Evolutionary conservation across 2,329 filamentous ascomycete genomes (phyloP).

Genomic region (Colletotrichum nymphaeae): DNA sequence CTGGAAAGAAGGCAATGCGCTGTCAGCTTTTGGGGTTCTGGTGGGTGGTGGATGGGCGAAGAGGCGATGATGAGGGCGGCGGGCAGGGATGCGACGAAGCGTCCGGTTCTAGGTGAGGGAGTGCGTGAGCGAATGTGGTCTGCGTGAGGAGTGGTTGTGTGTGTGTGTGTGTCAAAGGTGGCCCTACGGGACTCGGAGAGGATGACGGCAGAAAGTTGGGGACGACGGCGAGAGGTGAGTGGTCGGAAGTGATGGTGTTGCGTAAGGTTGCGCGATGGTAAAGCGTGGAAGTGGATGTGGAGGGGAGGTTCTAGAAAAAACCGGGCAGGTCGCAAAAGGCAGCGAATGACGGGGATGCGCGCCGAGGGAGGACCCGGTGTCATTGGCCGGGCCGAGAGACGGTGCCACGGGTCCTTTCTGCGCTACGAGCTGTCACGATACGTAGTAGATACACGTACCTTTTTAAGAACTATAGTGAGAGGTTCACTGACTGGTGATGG

Average conservation of each 20-base stretch:
- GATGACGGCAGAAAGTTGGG: constrained; percentile 32
- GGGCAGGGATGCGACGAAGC: constrained; percentile 14
- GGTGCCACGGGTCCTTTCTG: neutral
- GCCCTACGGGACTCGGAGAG: constrained; percentile 21
- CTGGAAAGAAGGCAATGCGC: constrained; percentile 27
- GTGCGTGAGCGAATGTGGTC: constrained; percentile 10
- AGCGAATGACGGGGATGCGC: constrained; percentile 26
- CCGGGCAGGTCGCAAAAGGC: constrained; percentile 1
- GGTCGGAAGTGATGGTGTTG: neutral
- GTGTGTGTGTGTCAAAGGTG: constrained; percentile 10
- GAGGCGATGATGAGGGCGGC: constrained; percentile 15
- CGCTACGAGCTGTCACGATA: neutral
- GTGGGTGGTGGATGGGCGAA: constrained; percentile 7
- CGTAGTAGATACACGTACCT: neutral
- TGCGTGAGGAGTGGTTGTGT: neutral
- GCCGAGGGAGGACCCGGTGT: constrained; percentile 17
- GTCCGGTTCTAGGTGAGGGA: neutral
- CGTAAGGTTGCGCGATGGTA: neutral
- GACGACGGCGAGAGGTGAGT: constrained; percentile 5
- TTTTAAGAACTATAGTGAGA: neutral
- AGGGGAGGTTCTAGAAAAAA: constrained; percentile 30
- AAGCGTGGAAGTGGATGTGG: constrained; percentile 24
- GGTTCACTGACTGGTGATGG: no score
- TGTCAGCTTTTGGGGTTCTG: constrained; percentile 31
- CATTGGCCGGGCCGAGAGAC: constrained; percentile 29